These are phyloP conservation scores for Fusarium sp. DNA, from an alignment of 2,329 filamentous ascomycete genomes.

Conservation along the genomic window DNA sequence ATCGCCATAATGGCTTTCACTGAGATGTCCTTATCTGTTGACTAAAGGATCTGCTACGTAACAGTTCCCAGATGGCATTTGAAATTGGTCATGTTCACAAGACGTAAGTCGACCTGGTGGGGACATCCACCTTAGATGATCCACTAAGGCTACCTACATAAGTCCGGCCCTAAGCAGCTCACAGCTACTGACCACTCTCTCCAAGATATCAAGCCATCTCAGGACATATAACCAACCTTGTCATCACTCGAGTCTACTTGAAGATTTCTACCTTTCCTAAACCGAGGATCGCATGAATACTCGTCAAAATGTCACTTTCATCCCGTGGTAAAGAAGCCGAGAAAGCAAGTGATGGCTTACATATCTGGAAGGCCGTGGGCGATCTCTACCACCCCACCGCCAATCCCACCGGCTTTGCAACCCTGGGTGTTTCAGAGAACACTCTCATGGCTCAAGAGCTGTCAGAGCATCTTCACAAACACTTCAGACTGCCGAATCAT, in stretches of 20 bases:
- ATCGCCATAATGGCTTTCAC: not conserved
- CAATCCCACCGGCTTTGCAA: not conserved
- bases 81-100: not conserved
- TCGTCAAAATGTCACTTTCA: not conserved
- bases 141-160: not conserved
- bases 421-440: not conserved
- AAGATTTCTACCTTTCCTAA: not conserved
- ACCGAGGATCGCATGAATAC: not conserved
- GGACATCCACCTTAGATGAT: not conserved
- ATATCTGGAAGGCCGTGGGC: not conserved
- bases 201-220: not conserved
- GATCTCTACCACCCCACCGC: not conserved
- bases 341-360: not conserved
- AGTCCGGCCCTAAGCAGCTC: not conserved
- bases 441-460: not conserved
- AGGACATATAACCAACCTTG: not conserved
- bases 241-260: not conserved
- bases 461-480: not conserved
- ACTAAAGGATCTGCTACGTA: not conserved
- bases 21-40: not conserved
- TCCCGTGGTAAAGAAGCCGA: not conserved
- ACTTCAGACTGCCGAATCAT: not conserved
- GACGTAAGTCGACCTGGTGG: not conserved
- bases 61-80: not conserved
- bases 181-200: not conserved